Evolutionary conservation across 768 basidiomycete species (phyloP).

Genomic region (Mycena latifolia): DNA sequence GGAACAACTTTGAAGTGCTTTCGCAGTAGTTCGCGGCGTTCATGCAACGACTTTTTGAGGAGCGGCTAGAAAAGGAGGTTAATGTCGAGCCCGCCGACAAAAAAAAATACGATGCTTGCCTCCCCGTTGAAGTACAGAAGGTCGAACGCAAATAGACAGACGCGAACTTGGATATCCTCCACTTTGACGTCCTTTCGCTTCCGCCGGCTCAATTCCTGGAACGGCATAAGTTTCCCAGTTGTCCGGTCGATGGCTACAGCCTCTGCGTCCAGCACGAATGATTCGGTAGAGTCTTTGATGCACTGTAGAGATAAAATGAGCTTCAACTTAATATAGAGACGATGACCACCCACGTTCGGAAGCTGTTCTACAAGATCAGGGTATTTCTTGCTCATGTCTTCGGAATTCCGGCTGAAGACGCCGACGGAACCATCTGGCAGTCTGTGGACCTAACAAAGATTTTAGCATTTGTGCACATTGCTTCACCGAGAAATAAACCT

Average conservation of each 20-base stretch:
- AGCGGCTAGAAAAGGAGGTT: slow-evolving; percentile 68
- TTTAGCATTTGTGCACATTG: not conserved
- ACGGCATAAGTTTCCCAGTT: slow-evolving; percentile 91
- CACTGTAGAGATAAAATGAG: slow-evolving; percentile 62
- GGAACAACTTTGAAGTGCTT: slow-evolving; percentile 86
- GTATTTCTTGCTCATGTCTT: slow-evolving; percentile 99
- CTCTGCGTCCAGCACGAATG: slow-evolving; percentile 96
- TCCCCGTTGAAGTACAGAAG: slow-evolving; percentile 97
- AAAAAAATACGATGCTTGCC: slow-evolving; percentile 60
- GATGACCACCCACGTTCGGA: slow-evolving; percentile 70
- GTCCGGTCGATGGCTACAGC: slow-evolving; percentile 94
- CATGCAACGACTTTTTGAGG: slow-evolving; percentile 78
- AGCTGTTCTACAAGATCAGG: slow-evolving; percentile 97
- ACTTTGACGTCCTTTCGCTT: slow-evolving; percentile 99
- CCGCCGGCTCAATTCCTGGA: slow-evolving; percentile 95
- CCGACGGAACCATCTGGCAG: slow-evolving; percentile 84
- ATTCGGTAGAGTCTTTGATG: slow-evolving; percentile 83
- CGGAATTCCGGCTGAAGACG: slow-evolving; percentile 98
- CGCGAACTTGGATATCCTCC: slow-evolving; percentile 97
- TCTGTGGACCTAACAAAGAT: slow-evolving; percentile 78
- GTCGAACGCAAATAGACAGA: slow-evolving; percentile 97
- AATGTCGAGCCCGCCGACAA: not conserved
- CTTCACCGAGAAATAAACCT: slow-evolving; percentile 56
- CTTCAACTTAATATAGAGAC: not conserved
- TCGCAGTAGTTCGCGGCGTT: slow-evolving; percentile 82